Evolutionary conservation across 345 rosid species (phyloP), one percentile per base, ranked within the genome.

Genomic region (Balakata baccata): DNA sequence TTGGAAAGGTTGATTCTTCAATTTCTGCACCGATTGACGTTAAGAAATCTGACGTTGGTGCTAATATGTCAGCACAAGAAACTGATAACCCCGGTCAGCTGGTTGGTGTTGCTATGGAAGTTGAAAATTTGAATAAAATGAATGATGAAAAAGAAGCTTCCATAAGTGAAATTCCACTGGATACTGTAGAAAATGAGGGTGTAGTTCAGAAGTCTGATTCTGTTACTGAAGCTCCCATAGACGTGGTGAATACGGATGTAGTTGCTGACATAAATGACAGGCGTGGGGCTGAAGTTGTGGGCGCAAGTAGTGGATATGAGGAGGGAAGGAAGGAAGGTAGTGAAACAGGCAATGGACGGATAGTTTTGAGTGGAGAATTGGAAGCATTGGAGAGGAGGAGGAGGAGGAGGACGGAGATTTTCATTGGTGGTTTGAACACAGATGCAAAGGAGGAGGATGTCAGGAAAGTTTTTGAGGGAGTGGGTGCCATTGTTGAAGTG

Each of bases 371-470:
- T 68, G 72, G 80, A 16, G 83, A 76, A 60, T 14, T 80, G 75
- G 80, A 80, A 49, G 83, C 80, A 5, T 29, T 80, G 65, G 79
- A 75, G 62, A 69, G 79, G 43, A 46, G 65, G 59, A 66, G 69
- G 74, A 78, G 73, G 69, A 71, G 79, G 45, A 79, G 66, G 50
- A 79, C 79, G 16, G 79, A 75, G 76, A 71, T 79, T 79, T 79
- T 75, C 39, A 38, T 79, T 75, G 82, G 82, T 71, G 79, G 82
- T 49, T 66, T 79, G 79, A 65, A 54, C 45, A 71, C 46, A 43
- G 75, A 65, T 58, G 74, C 71, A 11, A 70, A 71, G 43, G 73
- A 79, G 70, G 76, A 75, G 62, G 79, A 79, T 71, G 58, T 75
- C 70, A 71, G 73, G 73, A 75, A 75, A 53, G 76, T 71, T 59